These are phyloP conservation scores for Hyaloscypha hepaticicola DNA, from an alignment of 495 filamentous ascomycete genomes.

Conservation along the genomic window DNA sequence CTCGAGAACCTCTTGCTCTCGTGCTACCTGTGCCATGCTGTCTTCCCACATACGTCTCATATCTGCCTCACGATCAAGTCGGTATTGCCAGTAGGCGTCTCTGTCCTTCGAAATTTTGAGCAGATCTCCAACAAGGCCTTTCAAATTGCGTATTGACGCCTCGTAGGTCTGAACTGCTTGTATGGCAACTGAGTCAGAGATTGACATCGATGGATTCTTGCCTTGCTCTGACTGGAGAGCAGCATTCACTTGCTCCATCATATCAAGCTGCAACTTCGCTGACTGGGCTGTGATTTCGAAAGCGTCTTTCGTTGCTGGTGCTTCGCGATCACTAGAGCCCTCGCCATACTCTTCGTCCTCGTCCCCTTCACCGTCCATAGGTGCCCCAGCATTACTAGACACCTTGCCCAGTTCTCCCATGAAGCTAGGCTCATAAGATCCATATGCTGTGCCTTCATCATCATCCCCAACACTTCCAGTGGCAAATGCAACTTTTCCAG, in stretches of 20 bases:
- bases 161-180: constrained; percentile 88
- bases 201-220: constrained; percentile 63
- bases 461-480: constrained; percentile 50
- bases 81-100: constrained; percentile 95
- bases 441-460: constrained; percentile 54
- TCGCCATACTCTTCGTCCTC: constrained; percentile 82
- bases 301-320: constrained; percentile 78
- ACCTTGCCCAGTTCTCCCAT: constrained; percentile 51
- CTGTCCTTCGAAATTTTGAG: constrained; percentile 89
- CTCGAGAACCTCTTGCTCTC: constrained; percentile 90
- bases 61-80: constrained; percentile 83
- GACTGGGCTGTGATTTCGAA: constrained; percentile 96
- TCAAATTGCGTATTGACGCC: constrained; percentile 81
- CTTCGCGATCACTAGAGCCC: constrained; percentile 75
- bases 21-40: constrained; percentile 91
- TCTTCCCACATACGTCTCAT: constrained; percentile 97
- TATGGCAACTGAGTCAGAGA: constrained; percentile 72
- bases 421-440: constrained; percentile 57
- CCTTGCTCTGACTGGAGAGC: constrained; percentile 73
- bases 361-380: constrained; percentile 46
- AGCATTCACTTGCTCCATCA: constrained; percentile 77
- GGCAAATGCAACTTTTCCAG: constrained; percentile 45
- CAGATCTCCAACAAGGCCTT: constrained; percentile 81
- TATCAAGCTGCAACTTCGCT: constrained; percentile 85
- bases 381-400: constrained; percentile 38